These are phyloP conservation scores for Arthrocladium fulminans DNA, from an alignment of 2,329 filamentous ascomycete species.

Conservation along the genomic window DNA sequence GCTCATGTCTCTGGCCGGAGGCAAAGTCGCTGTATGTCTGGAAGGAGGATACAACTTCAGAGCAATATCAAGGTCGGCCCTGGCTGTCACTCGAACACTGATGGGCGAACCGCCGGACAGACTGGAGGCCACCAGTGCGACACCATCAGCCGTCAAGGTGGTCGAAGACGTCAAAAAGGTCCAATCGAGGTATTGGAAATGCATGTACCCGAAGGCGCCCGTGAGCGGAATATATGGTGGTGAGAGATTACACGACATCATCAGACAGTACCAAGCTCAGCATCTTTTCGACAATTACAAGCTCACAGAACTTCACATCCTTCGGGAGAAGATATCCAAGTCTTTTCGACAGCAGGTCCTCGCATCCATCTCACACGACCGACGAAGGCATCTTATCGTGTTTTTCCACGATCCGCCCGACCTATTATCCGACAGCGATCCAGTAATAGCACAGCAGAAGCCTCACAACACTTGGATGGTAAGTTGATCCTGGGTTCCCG, in stretches of 20 bases:
- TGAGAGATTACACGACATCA: constrained; percentile 64
- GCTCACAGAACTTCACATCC: constrained; percentile 74
- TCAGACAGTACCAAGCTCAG: constrained; percentile 67
- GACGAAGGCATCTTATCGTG: constrained; percentile 61
- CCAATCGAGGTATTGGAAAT: constrained; percentile 71
- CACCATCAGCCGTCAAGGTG: constrained; percentile 45
- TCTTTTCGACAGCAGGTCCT: constrained; percentile 82
- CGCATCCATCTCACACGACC: constrained; percentile 58
- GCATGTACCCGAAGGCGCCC: constrained; percentile 61
- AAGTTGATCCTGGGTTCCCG: constrained; percentile 32
- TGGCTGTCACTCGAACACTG: constrained; percentile 81
- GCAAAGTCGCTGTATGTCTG: constrained; percentile 83
- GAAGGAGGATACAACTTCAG: constrained; percentile 93
- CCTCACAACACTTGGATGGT: constrained; percentile 84
- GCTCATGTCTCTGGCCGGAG: constrained; percentile 88
- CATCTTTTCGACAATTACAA: constrained; percentile 61
- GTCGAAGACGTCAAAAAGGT: constrained; percentile 50
- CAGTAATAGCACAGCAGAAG: constrained; percentile 63
- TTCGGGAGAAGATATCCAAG: constrained; percentile 61
- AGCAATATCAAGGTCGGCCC: constrained; percentile 84
- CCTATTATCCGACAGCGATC: constrained; percentile 57
- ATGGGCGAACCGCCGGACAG: constrained; percentile 87
- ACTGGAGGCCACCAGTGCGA: constrained; percentile 40
- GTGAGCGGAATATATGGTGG: constrained; percentile 38
- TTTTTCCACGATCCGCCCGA: constrained; percentile 77